phyloP scores from a whole-genome alignment of 108 stramenopile species.

The Stephanodiscus minutulus region DNA sequence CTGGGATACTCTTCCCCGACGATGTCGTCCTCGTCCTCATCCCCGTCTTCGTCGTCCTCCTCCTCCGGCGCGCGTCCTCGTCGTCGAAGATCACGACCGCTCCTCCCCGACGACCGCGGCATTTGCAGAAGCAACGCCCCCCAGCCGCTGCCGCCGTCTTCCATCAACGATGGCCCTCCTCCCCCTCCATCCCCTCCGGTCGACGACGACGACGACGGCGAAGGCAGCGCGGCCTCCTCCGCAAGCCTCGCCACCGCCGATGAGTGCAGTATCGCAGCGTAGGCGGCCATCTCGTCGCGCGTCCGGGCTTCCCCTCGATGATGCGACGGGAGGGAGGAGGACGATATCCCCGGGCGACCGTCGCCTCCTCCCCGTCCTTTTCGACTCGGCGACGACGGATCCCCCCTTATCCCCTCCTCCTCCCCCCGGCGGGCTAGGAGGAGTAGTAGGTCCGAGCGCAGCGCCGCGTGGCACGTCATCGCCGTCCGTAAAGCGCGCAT shows the following conservation, averaged over 20 bases:
- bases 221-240: not conserved
- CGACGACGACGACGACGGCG: not conserved
- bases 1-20: constrained; percentile 34
- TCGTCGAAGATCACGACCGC: not conserved
- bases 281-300: constrained; percentile 52
- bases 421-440: not conserved
- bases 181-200: constrained; percentile 4
- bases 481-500: constrained; percentile 37
- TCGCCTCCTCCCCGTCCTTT: not conserved
- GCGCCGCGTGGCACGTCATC: constrained; percentile 14
- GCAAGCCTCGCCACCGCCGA: constrained; percentile 21
- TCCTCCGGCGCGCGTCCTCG: not conserved
- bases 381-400: not conserved
- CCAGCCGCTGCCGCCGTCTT: constrained; percentile 52
- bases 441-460: no score
- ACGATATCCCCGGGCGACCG: not conserved
- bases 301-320: constrained; percentile 7
- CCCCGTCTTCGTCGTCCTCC: not conserved
- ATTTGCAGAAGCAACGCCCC: constrained; percentile 37
- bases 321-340: not conserved
- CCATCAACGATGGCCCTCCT: constrained; percentile 34
- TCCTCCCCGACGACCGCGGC: not conserved
- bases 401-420: not conserved
- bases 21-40: no score
- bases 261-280: constrained; percentile 42